Base-by-base conservation (phyloP, 257 asterid genomes). In the Vinca minor region DNA sequence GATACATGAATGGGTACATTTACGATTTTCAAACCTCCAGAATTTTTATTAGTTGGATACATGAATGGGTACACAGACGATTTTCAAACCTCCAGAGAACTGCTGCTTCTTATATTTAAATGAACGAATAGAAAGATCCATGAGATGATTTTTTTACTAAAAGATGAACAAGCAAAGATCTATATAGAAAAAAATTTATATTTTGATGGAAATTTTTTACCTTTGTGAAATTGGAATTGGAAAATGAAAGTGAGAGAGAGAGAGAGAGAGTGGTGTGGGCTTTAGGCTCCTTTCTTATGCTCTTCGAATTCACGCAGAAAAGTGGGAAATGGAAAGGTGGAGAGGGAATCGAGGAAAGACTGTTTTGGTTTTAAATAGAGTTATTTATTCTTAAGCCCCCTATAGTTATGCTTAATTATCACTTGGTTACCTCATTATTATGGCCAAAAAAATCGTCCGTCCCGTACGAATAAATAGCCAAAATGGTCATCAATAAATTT, bases 291-390 rank as follows among this genome's bases (percentile, higher is more conserved):
- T 50, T 41, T 54, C 7, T 66, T 28, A 21, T 46, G 52, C 17
- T 25, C 11, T 36, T 17, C 12, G 29, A 34, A 20, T 32, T 10
- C 10, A 56, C 12, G 23, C 31, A 36, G 70, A n/a, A 66, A 65
- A 71, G 66, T 35, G 50, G 15, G 62, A 50, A 14, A 11, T 25
- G 9, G 32, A 34, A 23, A 62, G 74, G 74, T 5, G 59, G 11
- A 32, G 74, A 63, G 74, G 58, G n/a, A 47, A 58, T 48, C 36
- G 54, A 38, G 71, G 75, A 64, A 10, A 41, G 53, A 60, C 9
- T 39, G 38, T 52, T 69, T 3, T 39, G 32, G 28, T n/a, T 62
- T 69, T 60, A 28, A 49, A 28, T 14, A 41, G 2, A 34, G 38
- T 34, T 34, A 34, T 34, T 34, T 34, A 34, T 2, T 34, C 6